These are phyloP conservation scores for Talaromyces wortmannii DNA, from an alignment of 495 filamentous ascomycete genomes.

Conservation along the genomic window DNA sequence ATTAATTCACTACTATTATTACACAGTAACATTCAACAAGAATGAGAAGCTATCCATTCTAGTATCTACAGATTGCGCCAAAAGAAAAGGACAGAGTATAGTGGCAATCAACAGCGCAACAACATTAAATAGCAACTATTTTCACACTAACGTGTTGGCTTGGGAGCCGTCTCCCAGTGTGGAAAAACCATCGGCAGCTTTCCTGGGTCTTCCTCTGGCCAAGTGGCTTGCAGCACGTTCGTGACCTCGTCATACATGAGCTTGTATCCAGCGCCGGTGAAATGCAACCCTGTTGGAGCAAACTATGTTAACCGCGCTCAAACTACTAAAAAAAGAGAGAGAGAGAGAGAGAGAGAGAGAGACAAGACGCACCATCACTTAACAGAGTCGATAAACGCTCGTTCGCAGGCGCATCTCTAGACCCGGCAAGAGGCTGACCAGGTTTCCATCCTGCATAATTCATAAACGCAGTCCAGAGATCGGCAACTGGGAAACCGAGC, in stretches of 20 bases:
- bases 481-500: constrained; percentile 57
- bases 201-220: constrained; percentile 53
- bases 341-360: too few species aligned
- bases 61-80: too few species aligned
- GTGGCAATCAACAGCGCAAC: too few species aligned
- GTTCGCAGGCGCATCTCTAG: constrained; percentile 40
- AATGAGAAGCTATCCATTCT: too few species aligned
- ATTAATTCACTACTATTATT: too few species aligned
- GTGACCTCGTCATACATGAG: constrained; percentile 51
- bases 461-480: constrained; percentile 73
- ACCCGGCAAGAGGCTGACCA: constrained; percentile 46
- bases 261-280: constrained; percentile 53
- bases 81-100: too few species aligned
- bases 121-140: not conserved
- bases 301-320: constrained; percentile 4
- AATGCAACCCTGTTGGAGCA: constrained; percentile 49
- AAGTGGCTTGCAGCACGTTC: constrained; percentile 42
- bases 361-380: constrained; percentile 46
- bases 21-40: too few species aligned
- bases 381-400: constrained; percentile 44
- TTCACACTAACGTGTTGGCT: constrained; percentile 9
- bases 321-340: not conserved
- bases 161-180: constrained; percentile 42
- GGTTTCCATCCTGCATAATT: constrained; percentile 54
- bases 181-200: constrained; percentile 47